phyloP scores from a whole-genome alignment of 192 early-diverging fungal genomes.

The Coemansia sp. region DNA sequence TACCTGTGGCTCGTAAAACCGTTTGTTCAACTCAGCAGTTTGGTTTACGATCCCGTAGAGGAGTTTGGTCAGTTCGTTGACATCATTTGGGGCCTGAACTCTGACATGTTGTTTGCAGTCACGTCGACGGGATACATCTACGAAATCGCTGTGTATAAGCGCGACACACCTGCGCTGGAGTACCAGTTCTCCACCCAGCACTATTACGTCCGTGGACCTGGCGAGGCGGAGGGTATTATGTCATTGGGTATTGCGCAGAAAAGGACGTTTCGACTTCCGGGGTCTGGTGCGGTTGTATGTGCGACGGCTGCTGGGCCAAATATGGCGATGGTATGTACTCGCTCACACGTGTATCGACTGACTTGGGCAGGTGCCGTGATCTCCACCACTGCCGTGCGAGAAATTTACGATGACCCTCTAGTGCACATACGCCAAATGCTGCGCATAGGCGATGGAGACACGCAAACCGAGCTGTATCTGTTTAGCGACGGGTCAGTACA shows the following conservation, averaged over 20 bases:
- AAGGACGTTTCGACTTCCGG: conserved; percentile 34
- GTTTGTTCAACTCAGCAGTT: conserved; percentile 41
- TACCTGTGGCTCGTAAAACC: conserved; percentile 48
- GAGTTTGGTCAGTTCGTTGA: conserved; percentile 46
- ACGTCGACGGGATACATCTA: conserved; percentile 33
- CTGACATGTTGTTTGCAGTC: conserved; percentile 33
- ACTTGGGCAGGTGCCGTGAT: conserved; percentile 26
- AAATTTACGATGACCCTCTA: conserved; percentile 12
- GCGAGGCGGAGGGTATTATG: conserved; percentile 40
- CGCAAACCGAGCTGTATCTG: conserved; percentile 16
- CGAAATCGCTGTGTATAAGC: conserved; percentile 30
- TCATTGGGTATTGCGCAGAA: conserved; percentile 32
- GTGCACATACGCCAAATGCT: conserved; percentile 22
- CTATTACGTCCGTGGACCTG: conserved; percentile 45
- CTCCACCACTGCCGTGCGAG: conserved; percentile 13
- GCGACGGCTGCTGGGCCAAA: conserved; percentile 10
- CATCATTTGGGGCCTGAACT: conserved; percentile 24
- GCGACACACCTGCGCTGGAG: conserved; percentile 22
- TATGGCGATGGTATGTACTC: conserved; percentile 25
- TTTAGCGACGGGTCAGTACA: conserved; percentile 32
- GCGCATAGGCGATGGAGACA: background rate
- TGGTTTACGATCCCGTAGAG: conserved; percentile 24
- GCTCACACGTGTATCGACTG: conserved; percentile 24
- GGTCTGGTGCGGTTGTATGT: conserved; percentile 18
- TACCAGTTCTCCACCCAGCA: conserved; percentile 45